Percentiles rank a stretch among this genome's conserved stretches.
phyloP scores from a whole-genome alignment of 202 grass and related monocot species.

The Thinopyrum obtusiflorum region DNA sequence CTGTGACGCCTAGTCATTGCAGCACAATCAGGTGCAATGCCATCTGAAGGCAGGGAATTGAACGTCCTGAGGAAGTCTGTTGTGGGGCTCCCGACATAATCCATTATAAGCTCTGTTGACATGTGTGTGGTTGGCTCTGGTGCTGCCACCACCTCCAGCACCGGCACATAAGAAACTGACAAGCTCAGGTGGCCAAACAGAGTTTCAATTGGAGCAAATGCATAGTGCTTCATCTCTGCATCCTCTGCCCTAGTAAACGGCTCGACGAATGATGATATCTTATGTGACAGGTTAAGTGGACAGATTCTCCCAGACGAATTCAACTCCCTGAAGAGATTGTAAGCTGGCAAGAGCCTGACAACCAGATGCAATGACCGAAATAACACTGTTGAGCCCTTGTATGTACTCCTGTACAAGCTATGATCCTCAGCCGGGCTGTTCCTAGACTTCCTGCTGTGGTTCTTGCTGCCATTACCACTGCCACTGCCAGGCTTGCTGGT shows the following conservation, averaged over 20 bases:
- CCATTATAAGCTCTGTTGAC: slow-evolving; percentile 62
- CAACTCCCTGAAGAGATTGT: slow-evolving; percentile 75
- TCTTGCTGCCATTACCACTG: slow-evolving; percentile 15
- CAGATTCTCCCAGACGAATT: slow-evolving; percentile 69
- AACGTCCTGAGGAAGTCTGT: slow-evolving; percentile 66
- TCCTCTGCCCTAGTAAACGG: slow-evolving; percentile 70
- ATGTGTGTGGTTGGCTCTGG: slow-evolving; percentile 45
- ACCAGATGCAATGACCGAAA: slow-evolving; percentile 74
- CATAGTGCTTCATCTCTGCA: slow-evolving; percentile 60
- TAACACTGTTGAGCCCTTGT: slow-evolving; percentile 48
- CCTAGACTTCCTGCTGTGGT: slow-evolving; percentile 42
- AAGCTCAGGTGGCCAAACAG: slow-evolving; percentile 57
- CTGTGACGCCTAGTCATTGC: slow-evolving; percentile 61
- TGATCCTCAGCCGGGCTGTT: slow-evolving; percentile 38
- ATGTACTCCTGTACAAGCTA: slow-evolving; percentile 45
- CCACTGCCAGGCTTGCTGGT: slow-evolving; percentile 19
- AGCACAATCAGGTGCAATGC: slow-evolving; percentile 35
- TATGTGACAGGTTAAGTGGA: slow-evolving; percentile 66
- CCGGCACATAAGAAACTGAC: slow-evolving; percentile 70
- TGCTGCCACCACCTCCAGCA: slow-evolving; percentile 43
- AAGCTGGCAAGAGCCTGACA: slow-evolving; percentile 83
- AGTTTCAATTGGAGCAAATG: slow-evolving; percentile 78
- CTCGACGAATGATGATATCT: slow-evolving; percentile 67
- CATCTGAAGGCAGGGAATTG: slow-evolving; percentile 55
- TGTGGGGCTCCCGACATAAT: slow-evolving; percentile 84